phyloP scores from a whole-genome alignment of 306 rosid species.

The Casuarina equisetifolia region DNA sequence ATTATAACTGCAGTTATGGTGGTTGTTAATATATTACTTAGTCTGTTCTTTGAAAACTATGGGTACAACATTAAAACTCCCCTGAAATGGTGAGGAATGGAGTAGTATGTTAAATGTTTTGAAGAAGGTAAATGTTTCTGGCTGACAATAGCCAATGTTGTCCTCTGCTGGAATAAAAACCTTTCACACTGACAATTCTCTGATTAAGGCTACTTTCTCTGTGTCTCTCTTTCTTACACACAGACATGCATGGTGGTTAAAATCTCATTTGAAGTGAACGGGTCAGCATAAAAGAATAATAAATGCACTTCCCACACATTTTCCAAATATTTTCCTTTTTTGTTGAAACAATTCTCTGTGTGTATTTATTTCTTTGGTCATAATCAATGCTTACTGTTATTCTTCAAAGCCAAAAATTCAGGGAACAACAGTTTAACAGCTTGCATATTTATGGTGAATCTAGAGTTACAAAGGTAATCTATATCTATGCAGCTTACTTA shows the following conservation, averaged over 20 bases:
- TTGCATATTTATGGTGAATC: background rate
- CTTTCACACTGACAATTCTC: background rate
- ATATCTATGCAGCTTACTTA: background rate
- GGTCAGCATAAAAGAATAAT: background rate
- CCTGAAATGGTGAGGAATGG: background rate
- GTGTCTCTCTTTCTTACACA: too few relatives aligned
- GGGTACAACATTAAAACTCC: background rate
- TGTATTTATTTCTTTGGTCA: background rate
- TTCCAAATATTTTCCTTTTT: background rate
- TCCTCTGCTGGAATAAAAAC: background rate
- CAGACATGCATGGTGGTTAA: background rate
- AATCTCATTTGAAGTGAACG: background rate
- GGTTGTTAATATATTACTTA: background rate
- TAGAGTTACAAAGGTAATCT: background rate
- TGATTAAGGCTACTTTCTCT: slow-evolving; percentile 2
- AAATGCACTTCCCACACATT: background rate
- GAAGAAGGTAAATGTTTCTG: background rate
- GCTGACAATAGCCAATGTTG: background rate
- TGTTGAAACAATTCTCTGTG: background rate
- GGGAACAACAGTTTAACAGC: background rate
- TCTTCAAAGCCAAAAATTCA: background rate
- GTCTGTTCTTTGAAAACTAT: background rate
- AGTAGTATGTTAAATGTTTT: background rate
- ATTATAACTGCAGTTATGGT: background rate
- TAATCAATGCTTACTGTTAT: background rate